Conservation (phyloP, 305 asterid genomes). For the Fraxinus xanthoxyloides region DNA sequence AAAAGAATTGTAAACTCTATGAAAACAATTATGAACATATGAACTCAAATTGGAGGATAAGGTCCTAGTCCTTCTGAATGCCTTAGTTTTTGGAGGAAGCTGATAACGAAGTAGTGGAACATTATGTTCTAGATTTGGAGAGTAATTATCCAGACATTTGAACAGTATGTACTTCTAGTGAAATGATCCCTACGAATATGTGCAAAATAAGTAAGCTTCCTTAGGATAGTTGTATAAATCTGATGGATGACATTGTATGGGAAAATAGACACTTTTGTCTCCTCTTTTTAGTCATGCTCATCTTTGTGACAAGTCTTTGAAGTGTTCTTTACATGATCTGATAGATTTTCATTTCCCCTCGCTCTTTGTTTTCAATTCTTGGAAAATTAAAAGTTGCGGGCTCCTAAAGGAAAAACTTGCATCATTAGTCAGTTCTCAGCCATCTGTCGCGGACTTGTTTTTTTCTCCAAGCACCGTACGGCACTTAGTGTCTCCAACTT, state of each 20-base stretch:
- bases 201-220: background rate
- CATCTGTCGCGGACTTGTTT: background rate
- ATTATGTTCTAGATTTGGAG: background rate
- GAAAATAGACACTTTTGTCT: background rate
- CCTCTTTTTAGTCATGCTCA: background rate
- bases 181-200: background rate
- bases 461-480: too few relatives aligned
- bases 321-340: constrained; percentile 9
- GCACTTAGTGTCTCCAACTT: too few relatives aligned
- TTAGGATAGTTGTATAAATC: background rate
- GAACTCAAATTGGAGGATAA: background rate
- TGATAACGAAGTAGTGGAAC: background rate
- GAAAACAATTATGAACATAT: background rate
- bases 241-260: background rate
- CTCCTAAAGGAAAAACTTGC: constrained; percentile 55
- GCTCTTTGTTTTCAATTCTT: constrained; percentile 9
- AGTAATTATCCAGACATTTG: background rate
- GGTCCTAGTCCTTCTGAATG: background rate
- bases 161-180: background rate
- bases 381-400: constrained; percentile 52
- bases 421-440: constrained; percentile 39
- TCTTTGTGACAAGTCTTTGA: background rate
- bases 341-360: constrained; percentile 9
- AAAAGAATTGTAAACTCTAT: background rate
- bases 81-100: background rate